Base-by-base conservation (phyloP, 192 early-diverging fungal species). In the Backusella morwellensis region DNA sequence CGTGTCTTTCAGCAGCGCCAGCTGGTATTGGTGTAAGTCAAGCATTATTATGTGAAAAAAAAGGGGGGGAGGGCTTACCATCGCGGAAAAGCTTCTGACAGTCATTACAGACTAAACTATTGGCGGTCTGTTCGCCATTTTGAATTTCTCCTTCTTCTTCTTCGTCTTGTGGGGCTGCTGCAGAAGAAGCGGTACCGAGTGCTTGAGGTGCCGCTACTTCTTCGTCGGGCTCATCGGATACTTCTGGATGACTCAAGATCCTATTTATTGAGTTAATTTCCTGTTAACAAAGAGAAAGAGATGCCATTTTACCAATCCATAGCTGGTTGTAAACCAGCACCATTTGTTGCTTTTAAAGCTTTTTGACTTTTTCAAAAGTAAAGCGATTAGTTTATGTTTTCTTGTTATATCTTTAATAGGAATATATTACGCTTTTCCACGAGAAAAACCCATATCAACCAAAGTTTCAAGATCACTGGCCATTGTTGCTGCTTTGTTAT, bases 31-130 rank as follows among this genome's bases (percentile, higher is more conserved):
- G 32, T 32, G 32, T 32, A 32, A 32, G 32, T 32, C 32, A 32
- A 32, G 32, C 3, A 3, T 32, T 32, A 3, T 32, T 32, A 32
- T 3, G 32, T 32, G 32, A 32, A 32, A 32, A 2, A 0, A 3
- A 1, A 2, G 32, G 1, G 32, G 32, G 32, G 32, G 32, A 32
- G 32, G 32, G 32, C 32, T 72, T 88, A 90, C 91, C 86, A 82
- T 96, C 93, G 42, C 90, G 83, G 47, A 96, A 85, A n/a, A 96
- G 74, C 73, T 91, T 88, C 47, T 90, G 87, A 74, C 95, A 96
- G 72, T 96, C 95, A 56, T 96, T 89, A 81, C 95, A 96, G 40
- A 89, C 80, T 35, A 96, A 83, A 47, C 90, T 92, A 52, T 95
- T 89, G 0, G 95, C 92, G 15, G 93, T 95, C 67, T 89, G 92